These are phyloP conservation scores for Trichoderma hamatum DNA, from an alignment of 2,329 filamentous ascomycete species.

Conservation along the genomic window DNA sequence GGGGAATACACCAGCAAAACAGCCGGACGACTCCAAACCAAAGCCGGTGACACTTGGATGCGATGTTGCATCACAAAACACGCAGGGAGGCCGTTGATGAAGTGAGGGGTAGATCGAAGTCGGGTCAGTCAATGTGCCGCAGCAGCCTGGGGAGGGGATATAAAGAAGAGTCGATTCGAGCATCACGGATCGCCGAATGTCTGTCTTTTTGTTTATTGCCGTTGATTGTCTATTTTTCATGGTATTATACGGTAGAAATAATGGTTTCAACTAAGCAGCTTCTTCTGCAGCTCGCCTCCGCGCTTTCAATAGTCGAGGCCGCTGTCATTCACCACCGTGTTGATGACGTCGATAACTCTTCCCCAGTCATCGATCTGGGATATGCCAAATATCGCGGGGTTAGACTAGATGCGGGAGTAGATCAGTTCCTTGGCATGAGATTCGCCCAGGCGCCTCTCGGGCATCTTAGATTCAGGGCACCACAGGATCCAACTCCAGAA, in stretches of 20 bases:
- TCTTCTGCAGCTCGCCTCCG: not conserved
- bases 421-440: conserved; percentile 52
- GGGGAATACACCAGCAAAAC: not conserved
- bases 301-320: not conserved
- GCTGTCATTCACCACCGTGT: not conserved
- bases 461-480: conserved; percentile 55
- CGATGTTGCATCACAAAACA: conserved; percentile 3
- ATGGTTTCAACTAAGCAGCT: not conserved
- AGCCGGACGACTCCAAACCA: conserved; percentile 4
- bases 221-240: not conserved
- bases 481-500: conserved; percentile 46
- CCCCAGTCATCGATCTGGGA: conserved; percentile 42
- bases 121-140: not conserved
- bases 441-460: conserved; percentile 56
- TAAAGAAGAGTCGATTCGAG: not conserved
- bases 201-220: not conserved
- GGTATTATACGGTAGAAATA: not conserved
- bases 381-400: conserved; percentile 51
- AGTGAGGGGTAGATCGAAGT: conserved; percentile 1
- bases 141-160: not conserved
- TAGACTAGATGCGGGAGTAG: conserved; percentile 44
- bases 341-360: not conserved
- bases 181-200: not conserved
- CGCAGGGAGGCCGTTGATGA: not conserved
- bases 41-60: conserved; percentile 4